Evolutionary conservation across 202 grass and related monocot genomes (phyloP), one percentile per base, ranked within the genome.

Genomic region (Zizania palustris): DNA sequence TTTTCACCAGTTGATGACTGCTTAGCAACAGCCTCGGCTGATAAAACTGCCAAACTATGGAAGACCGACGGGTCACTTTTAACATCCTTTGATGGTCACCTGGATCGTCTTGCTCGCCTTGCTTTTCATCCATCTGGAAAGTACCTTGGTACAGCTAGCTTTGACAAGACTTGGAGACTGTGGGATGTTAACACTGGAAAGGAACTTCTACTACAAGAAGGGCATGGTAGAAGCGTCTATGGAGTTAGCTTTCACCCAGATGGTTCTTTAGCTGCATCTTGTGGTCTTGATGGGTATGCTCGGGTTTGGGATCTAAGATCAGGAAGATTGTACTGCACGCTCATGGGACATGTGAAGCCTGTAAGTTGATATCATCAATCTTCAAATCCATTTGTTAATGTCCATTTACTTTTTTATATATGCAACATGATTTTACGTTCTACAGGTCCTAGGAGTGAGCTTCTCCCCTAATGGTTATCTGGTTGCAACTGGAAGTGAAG

Each of bases 111-210:
- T 67, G 91, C 74, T 38, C 88, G 95, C 33, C 49, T 97, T 84
- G 86, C 88, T 73, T 97, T 97, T 73, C 95, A 97, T 88, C 95
- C 95, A 65, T 97, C 95, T 60, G 95, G 95, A 62, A 92, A 86
- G 64, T 97, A 97, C 72, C 74, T 97, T 40, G 95, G 86, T 65
- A 97, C 95, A 75, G 85, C 95, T 88, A 94, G 95, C 74, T 97
- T 90, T 76, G 95, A 97, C 80, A 97, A 94, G 80, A 97, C 95
- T 16, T 97, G 95, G 95, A 87, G 95, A 84, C 70, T 94, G 58
- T 97, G 95, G 95, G 95, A 97, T 50, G 48, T 94, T 37, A 80
- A 68, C 77, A 92, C 95, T 38, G 89, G 95, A 58, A 88, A 77
- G 56, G 95, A 97, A 60, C 71, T 97, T 71, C 83, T 97, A 65